Evolutionary conservation across 768 basidiomycete species (phyloP), one percentile per base, ranked within the genome.

Genomic region (Hericium rajendrae): DNA sequence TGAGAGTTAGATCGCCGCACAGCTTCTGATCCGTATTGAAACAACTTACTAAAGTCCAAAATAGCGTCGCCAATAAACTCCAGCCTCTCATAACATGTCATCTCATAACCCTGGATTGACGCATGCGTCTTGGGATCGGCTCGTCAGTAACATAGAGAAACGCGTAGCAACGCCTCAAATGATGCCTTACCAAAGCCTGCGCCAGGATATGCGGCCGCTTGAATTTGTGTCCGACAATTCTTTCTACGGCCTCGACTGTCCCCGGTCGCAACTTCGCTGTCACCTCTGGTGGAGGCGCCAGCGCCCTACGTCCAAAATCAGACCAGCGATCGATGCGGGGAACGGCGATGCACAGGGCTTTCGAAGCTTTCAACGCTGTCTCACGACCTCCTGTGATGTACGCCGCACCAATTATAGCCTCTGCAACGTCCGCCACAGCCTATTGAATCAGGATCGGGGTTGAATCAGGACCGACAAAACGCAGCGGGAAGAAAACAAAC

Each of bases 51-150:
- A 57, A 90, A 87, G 68, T 93, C 91, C 24, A 94, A 77, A 53
- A 94, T 80, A 1, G 88, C 88, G 70, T 94, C 91, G 12, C 91
- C 91, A 41, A 92, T 74, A 66, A 92, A 94, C 67, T 92, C 90
- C 38, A 93, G 76, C 57, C 87, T 76, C 64, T 91, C 87, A 65
- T 88, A 87, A 16, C 79, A 79, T 13, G 76, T 79, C 39, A 76
- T 72, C 56, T 84, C 80, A 57, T 73, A 75, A 3, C 77, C 78
- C 60, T 79, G 77, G 38, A 79, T 72, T 0, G 86, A 85, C 2
- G 79, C 71, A 67, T 90, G 89, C 0, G 85, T 86, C 89, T 92
- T 62, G 6, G 15, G 28, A 37, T n/a, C 12, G 43, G n/a, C 43
- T 6, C n/a, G 12, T 46, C 43, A 51, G 15, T 6, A 50, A 53